Conservation (phyloP, 371 early-diverging fungal genomes). For the Choanephora cucurbitarum region DNA sequence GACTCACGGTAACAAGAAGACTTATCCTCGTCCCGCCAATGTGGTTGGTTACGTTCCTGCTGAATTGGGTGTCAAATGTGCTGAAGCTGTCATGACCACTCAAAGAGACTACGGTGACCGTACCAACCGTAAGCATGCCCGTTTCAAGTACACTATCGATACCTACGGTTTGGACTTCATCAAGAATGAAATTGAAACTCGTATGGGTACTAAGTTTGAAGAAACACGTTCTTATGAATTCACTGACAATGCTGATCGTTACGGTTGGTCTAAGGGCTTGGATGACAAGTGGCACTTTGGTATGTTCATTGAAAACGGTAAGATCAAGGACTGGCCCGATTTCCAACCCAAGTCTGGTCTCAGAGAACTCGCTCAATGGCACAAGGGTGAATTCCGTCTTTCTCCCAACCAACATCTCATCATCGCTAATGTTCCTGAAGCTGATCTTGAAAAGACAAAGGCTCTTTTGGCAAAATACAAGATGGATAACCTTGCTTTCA, state of each 20-base stretch:
- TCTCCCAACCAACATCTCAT: slow-evolving; percentile 92
- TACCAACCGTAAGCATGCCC: slow-evolving; percentile 95
- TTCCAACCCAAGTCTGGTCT: slow-evolving; percentile 78
- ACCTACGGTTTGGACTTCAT: slow-evolving; percentile 91
- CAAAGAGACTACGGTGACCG: slow-evolving; percentile 95
- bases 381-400: slow-evolving; percentile 81
- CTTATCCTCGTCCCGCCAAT: slow-evolving; percentile 86
- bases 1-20: slow-evolving; percentile 96
- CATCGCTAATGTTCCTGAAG: slow-evolving; percentile 75
- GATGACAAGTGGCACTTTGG: slow-evolving; percentile 83
- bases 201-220: slow-evolving; percentile 73
- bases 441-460: slow-evolving; percentile 71
- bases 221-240: slow-evolving; percentile 71
- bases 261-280: slow-evolving; percentile 83
- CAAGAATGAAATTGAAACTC: slow-evolving; percentile 79
- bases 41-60: slow-evolving; percentile 79
- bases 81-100: slow-evolving; percentile 86
- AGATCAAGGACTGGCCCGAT: slow-evolving; percentile 85
- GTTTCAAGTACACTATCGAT: slow-evolving; percentile 96
- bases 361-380: slow-evolving; percentile 76
- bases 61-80: slow-evolving; percentile 76
- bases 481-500: slow-evolving; percentile 78
- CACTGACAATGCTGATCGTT: slow-evolving; percentile 87
- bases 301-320: slow-evolving; percentile 90
- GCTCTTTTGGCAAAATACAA: slow-evolving; percentile 74